These are phyloP conservation scores for Isoetes taiwanensis DNA, from an alignment of 75 land plant species.

Conservation along the genomic window DNA sequence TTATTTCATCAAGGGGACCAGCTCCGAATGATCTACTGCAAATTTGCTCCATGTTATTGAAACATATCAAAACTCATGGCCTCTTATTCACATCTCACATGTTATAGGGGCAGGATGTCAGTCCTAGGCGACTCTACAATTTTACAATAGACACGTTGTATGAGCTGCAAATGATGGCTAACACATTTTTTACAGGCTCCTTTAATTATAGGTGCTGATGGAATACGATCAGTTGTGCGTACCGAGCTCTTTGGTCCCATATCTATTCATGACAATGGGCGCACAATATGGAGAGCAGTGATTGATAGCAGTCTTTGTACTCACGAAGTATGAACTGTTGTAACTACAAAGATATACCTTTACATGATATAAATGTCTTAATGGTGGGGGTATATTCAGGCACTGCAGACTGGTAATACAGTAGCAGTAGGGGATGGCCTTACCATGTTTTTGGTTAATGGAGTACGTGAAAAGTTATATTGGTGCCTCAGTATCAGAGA, in stretches of 20 bases:
- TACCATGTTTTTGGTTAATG: constrained; percentile 30
- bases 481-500: constrained; percentile 37
- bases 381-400: constrained; percentile 12
- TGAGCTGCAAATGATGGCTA: background rate
- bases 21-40: no score
- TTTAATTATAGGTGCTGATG: constrained; percentile 40
- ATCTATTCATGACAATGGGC: constrained; percentile 34
- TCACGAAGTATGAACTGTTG: constrained; percentile 12
- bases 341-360: background rate
- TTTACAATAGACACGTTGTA: background rate
- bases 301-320: constrained; percentile 22
- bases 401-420: constrained; percentile 19
- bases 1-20: no score
- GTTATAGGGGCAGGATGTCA: no score
- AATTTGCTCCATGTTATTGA: no score
- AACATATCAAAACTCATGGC: no score
- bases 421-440: constrained; percentile 22
- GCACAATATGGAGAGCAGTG: constrained; percentile 42
- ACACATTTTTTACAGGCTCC: constrained; percentile 32
- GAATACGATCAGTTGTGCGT: constrained; percentile 32
- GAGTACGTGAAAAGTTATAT: constrained; percentile 30
- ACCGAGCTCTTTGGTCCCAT: constrained; percentile 20
- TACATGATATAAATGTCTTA: background rate
- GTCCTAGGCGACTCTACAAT: no score
- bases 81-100: no score